Base-by-base conservation (phyloP, 2,329 filamentous ascomycete genomes). In the Ophiosphaerella korrae region DNA sequence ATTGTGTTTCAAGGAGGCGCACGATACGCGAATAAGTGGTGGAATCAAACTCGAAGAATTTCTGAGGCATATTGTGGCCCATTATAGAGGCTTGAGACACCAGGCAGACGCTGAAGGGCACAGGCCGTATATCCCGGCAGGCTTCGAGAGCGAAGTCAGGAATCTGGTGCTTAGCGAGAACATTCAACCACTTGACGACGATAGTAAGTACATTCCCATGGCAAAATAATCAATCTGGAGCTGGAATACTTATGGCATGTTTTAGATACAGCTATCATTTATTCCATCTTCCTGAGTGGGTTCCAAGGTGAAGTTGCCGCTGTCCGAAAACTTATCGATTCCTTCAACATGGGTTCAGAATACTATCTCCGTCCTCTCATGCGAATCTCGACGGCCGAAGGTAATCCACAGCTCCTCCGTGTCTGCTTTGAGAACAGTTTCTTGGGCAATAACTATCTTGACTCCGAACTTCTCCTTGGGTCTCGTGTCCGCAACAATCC, bases 91-190 rank as follows among this genome's bases (percentile, higher is more conserved):
- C 38, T 26, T 38, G 21, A 51, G 39, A 37, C 42, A 45, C 32
- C 21, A 42, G 31, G 21, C 43, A 51, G 48, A 51, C 18, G 38
- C 43, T 34, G 48, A 45, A 45, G 48, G 39, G 26, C 31, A 46
- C 12, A 36, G 34, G 16, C 37, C 38, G 42, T 51, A 38, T 24
- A n/a, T 46, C 3, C 42, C 31, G 14, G 33, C 31, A 35, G 37
- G 37, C 31, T 51, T 51, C 48, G 48, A 51, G 31, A n/a, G 18
- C 7, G 48, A 51, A 42, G 48, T 51, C 13, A 33, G 48, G 31
- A 16, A 51, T 36, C 5, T 46, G 26, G 29, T 45, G 31, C 45
- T 52, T 8, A 42, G 36, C 41, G 21, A 42, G 29, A 37, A 45
- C 24, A 29, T 41, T 26, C 35, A 52, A 14, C 36, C 40, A 23